Conservation (phyloP, 225 moss, liverwort and hornwort species). For the Asterella californica region DNA sequence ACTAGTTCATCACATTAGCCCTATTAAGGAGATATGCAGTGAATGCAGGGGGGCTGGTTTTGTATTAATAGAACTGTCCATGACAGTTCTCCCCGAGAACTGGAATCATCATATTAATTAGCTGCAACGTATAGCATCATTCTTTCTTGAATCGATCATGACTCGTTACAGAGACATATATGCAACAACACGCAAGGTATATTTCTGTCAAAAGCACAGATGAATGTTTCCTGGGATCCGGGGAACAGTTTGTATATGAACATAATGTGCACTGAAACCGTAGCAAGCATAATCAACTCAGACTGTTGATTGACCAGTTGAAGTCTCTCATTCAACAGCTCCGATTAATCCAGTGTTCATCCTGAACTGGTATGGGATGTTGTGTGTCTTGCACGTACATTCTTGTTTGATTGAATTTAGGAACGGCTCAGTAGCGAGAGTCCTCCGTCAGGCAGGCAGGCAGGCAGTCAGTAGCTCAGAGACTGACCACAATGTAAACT, state of each 20-base stretch:
- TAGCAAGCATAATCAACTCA: not conserved
- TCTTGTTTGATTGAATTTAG: constrained; percentile 1
- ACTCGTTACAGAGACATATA: not conserved
- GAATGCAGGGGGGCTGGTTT: constrained; percentile 12
- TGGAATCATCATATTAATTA: not conserved
- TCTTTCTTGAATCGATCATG: constrained; percentile 12
- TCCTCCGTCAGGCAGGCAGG: not conserved
- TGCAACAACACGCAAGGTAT: not conserved
- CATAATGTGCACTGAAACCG: constrained; percentile 11
- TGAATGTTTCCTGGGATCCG: not conserved
- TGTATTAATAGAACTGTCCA: constrained; percentile 3
- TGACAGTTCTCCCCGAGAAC: not conserved
- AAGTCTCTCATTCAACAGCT: not conserved
- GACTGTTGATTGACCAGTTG: not conserved
- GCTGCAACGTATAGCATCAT: not conserved
- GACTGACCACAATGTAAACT: not conserved
- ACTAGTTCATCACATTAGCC: not conserved
- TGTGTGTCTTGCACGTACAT: not conserved
- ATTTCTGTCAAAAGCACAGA: constrained; percentile 9
- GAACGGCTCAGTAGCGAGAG: not conserved
- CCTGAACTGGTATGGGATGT: not conserved
- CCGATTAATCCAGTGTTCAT: not conserved
- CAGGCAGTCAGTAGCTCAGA: not conserved
- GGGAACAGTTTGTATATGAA: constrained; percentile 17
- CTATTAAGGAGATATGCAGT: not conserved